These are phyloP conservation scores for Craspedostauros australis DNA, from an alignment of 108 stramenopile genomes.

Conservation along the genomic window DNA sequence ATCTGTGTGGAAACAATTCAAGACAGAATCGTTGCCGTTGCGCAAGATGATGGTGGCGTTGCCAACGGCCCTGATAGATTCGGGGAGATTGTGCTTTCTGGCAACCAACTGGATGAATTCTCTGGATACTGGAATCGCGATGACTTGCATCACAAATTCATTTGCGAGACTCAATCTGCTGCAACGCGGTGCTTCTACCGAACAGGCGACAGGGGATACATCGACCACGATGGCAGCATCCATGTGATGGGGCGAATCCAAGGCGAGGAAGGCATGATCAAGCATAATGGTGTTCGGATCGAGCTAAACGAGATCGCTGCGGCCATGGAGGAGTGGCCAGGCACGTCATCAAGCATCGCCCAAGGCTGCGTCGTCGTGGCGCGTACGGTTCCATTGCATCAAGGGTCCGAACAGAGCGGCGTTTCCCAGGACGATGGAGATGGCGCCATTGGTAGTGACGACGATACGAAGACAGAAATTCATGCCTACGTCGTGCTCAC, in stretches of 20 bases:
- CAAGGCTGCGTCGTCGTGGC: too few relatives aligned
- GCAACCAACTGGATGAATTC: conserved; percentile 52
- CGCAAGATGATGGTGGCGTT: conserved; percentile 32
- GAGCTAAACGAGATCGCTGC: conserved; percentile 78
- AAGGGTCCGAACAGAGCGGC: too few relatives aligned
- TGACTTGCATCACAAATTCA: conserved; percentile 46
- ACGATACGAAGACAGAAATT: too few relatives aligned
- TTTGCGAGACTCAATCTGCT: conserved; percentile 13
- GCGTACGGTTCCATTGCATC: too few relatives aligned
- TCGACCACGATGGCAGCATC: conserved; percentile 33
- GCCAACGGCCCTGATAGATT: conserved; percentile 19
- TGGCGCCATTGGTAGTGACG: too few relatives aligned
- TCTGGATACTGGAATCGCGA: conserved; percentile 61
- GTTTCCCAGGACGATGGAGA: too few relatives aligned
- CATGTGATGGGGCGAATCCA: conserved; percentile 66
- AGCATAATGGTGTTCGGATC: conserved; percentile 75
- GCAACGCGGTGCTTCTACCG: conserved; percentile 36
- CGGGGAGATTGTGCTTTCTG: conserved; percentile 71
- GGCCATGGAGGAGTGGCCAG: conserved; percentile 54
- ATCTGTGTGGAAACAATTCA: conserved; percentile 34
- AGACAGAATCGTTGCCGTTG: too few relatives aligned
- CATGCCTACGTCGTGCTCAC: conserved; percentile 62
- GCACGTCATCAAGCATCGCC: too few relatives aligned
- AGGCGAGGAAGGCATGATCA: conserved; percentile 76
- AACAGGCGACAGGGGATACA: conserved; percentile 74